Percentiles rank a stretch among this genome's conserved stretches.
Conservation (phyloP, 2,329 filamentous ascomycete genomes). For the Xylaria arbuscula region DNA sequence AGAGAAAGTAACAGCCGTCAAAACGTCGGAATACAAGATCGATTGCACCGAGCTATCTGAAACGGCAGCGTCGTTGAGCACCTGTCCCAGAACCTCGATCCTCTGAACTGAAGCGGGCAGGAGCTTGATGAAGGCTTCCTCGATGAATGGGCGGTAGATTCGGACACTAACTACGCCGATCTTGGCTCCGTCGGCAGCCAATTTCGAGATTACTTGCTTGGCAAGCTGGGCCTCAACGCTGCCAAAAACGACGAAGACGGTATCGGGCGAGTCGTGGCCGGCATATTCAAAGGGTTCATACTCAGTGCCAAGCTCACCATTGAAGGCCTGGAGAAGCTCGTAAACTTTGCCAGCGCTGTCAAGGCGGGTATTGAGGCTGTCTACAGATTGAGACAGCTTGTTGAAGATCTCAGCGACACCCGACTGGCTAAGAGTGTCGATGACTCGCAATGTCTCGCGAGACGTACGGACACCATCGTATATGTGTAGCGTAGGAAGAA, state of each 20-base stretch:
- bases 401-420: conserved; percentile 77
- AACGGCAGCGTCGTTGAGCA: conserved; percentile 77
- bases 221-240: conserved; percentile 89
- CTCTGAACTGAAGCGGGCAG: conserved; percentile 80
- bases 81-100: conserved; percentile 90
- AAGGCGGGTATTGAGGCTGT: conserved; percentile 73
- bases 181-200: conserved; percentile 78
- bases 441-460: conserved; percentile 82
- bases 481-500: conserved; percentile 86
- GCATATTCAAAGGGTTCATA: conserved; percentile 95
- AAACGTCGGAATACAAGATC: conserved; percentile 89
- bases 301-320: conserved; percentile 90
- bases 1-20: conserved; percentile 85
- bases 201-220: conserved; percentile 78
- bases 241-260: conserved; percentile 91
- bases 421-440: conserved; percentile 80
- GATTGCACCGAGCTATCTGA: conserved; percentile 82
- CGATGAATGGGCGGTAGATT: conserved; percentile 93
- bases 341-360: conserved; percentile 77
- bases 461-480: conserved; percentile 89
- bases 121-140: conserved; percentile 88
- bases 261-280: conserved; percentile 81
- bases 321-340: conserved; percentile 78
- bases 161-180: conserved; percentile 92
- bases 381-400: conserved; percentile 69